Conservation (phyloP, 495 filamentous ascomycete species). For the Parathielavia appendiculata region DNA sequence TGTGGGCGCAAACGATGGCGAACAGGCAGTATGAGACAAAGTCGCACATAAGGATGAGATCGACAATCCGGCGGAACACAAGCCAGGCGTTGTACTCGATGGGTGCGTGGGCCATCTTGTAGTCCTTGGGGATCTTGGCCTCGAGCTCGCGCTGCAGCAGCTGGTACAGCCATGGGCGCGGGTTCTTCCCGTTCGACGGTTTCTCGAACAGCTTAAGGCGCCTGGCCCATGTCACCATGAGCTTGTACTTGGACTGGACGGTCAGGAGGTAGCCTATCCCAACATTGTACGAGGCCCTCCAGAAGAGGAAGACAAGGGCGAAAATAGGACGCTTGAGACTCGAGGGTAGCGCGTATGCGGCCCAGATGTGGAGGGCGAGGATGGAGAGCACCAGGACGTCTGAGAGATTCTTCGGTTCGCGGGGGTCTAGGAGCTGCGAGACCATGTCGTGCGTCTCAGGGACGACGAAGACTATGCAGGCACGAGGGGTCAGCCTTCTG, state of each 20-base stretch:
- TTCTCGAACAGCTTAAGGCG: slow-evolving; percentile 80
- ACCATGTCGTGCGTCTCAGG: slow-evolving; percentile 99
- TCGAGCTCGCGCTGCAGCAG: slow-evolving; percentile 84
- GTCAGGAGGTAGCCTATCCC: slow-evolving; percentile 89
- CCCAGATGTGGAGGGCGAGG: slow-evolving; percentile 64
- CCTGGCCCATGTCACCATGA: slow-evolving; percentile 81
- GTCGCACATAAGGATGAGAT: slow-evolving; percentile 96
- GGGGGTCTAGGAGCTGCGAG: slow-evolving; percentile 91
- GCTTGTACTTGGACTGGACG: slow-evolving; percentile 82
- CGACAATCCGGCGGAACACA: slow-evolving; percentile 87
- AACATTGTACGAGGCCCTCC: slow-evolving; percentile 85
- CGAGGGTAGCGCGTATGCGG: slow-evolving; percentile 65
- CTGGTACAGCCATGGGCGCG: slow-evolving; percentile 72
- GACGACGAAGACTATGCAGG: slow-evolving; percentile 76
- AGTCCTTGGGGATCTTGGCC: slow-evolving; percentile 89
- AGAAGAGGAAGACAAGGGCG: slow-evolving; percentile 79
- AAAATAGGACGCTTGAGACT: slow-evolving; percentile 66
- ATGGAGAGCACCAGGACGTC: slow-evolving; percentile 79
- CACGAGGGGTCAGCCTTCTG: neutral
- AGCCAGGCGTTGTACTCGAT: slow-evolving; percentile 99
- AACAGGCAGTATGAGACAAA: slow-evolving; percentile 95
- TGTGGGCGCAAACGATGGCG: slow-evolving; percentile 79
- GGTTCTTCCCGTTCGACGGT: slow-evolving; percentile 71
- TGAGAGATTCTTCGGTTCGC: slow-evolving; percentile 88
- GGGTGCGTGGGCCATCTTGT: slow-evolving; percentile 86